Conservation (phyloP, 371 early-diverging fungal species). For the Zancudomyces culisetae region DNA sequence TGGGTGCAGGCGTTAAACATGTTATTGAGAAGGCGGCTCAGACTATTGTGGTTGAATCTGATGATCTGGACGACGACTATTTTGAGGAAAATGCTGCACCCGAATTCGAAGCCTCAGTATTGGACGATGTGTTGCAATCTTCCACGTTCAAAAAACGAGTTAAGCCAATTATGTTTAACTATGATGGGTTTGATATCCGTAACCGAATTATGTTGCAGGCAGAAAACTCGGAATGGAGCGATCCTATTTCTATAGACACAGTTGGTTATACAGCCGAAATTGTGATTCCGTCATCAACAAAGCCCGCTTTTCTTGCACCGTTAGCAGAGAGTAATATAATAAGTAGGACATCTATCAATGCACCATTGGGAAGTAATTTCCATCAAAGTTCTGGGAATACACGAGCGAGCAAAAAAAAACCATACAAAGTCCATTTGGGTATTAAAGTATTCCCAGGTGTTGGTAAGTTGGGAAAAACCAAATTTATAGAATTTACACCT, state of each 20-base stretch:
- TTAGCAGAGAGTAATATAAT: too few species aligned
- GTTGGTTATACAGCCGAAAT: constrained; percentile 74
- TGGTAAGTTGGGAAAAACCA: constrained; percentile 33
- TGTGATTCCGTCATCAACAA: constrained; percentile 30
- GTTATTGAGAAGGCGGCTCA: background rate
- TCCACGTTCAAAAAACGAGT: constrained; percentile 5
- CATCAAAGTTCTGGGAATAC: background rate
- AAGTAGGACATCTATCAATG: too few species aligned
- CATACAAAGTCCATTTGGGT: constrained; percentile 54
- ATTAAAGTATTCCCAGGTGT: constrained; percentile 52
- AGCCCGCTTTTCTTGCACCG: constrained; percentile 8
- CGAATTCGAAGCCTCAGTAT: background rate
- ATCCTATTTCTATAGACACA: constrained; percentile 86
- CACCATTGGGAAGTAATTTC: background rate
- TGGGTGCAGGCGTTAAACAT: background rate
- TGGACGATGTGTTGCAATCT: background rate
- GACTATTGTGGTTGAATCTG: background rate
- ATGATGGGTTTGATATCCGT: constrained; percentile 56
- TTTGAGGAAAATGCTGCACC: background rate
- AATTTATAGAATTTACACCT: constrained; percentile 77
- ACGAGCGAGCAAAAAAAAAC: background rate
- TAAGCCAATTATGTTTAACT: constrained; percentile 85
- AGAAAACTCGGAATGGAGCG: constrained; percentile 72
- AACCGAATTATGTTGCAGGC: constrained; percentile 66
- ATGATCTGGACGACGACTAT: background rate